Conservation (phyloP, 331 rosid genomes). For the Rosa hybrid region DNA sequence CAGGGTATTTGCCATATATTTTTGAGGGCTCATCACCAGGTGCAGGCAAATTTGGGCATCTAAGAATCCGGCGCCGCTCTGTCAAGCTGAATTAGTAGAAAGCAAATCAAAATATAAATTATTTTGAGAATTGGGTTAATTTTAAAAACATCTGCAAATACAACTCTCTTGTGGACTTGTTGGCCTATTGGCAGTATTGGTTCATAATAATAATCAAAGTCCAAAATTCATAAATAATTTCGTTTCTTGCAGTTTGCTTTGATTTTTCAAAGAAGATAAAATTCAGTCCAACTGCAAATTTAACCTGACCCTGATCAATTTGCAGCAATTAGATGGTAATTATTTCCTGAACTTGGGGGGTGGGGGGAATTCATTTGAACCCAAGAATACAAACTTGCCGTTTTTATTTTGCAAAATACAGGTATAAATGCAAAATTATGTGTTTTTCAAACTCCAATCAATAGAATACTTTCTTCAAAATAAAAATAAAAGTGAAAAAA, state of each 20-base stretch:
- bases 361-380: too few species aligned
- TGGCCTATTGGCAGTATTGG: neutral
- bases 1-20: constrained; percentile 71
- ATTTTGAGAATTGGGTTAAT: neutral
- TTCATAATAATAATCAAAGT: neutral
- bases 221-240: neutral
- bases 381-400: too few species aligned
- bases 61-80: constrained; percentile 58
- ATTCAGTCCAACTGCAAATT: too few species aligned
- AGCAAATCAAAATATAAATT: neutral
- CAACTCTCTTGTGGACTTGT: neutral
- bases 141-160: neutral
- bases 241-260: neutral
- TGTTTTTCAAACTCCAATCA: too few species aligned
- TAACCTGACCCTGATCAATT: too few species aligned
- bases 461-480: too few species aligned
- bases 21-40: constrained; percentile 97
- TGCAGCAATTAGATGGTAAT: too few species aligned
- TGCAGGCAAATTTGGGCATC: constrained; percentile 77
- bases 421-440: too few species aligned
- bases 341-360: too few species aligned
- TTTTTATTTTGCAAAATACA: too few species aligned
- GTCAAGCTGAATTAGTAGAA: neutral
- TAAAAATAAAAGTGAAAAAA: too few species aligned
- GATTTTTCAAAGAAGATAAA: neutral